These are phyloP conservation scores for Solanum rostratum DNA, from an alignment of 257 asterid genomes.

Conservation along the genomic window DNA sequence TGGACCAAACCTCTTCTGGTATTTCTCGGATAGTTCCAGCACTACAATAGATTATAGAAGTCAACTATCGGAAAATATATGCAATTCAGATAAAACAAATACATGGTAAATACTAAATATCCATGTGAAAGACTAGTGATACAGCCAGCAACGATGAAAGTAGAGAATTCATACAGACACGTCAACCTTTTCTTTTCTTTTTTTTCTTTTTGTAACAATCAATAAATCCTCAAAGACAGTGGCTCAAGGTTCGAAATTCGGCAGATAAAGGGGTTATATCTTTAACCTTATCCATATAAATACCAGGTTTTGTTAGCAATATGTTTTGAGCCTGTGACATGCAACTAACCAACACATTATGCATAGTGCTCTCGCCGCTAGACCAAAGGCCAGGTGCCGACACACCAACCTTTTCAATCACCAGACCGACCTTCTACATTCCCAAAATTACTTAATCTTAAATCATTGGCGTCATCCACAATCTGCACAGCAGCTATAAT, in stretches of 20 bases:
- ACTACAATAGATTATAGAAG: slow-evolving; percentile 34
- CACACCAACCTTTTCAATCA: background rate
- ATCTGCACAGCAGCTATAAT: background rate
- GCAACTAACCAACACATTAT: background rate
- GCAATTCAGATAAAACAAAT: background rate
- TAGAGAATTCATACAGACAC: background rate
- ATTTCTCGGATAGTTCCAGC: slow-evolving; percentile 87
- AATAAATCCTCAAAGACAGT: background rate
- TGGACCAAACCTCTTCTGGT: slow-evolving; percentile 93
- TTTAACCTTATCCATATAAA: background rate
- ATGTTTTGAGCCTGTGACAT: background rate
- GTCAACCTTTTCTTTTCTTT: background rate
- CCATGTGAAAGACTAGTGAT: background rate
- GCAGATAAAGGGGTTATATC: background rate
- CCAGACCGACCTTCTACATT: background rate
- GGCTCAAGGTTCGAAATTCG: background rate
- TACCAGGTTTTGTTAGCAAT: background rate
- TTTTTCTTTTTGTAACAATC: background rate
- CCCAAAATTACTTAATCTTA: background rate
- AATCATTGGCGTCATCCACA: background rate
- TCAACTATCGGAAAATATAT: background rate
- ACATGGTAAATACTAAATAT: background rate
- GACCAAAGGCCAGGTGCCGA: background rate
- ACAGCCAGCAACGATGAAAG: background rate
- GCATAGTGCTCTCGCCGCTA: background rate